Base-by-base conservation (phyloP, 768 basidiomycete genomes). In the Pleurotus sapidus region DNA sequence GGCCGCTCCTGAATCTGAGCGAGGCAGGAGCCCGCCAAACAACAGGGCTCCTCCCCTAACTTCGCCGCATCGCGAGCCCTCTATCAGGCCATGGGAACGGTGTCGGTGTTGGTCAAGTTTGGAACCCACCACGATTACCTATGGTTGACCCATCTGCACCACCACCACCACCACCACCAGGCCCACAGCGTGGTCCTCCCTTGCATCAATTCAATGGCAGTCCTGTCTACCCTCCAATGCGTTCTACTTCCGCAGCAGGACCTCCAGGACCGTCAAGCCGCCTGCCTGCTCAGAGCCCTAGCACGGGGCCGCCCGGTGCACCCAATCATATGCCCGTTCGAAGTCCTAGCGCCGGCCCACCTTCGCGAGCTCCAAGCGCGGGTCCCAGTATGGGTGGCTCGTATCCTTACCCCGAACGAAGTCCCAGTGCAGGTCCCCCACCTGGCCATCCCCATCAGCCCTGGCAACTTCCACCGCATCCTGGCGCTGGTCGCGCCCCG, bases 1-100 rank as follows among this genome's bases (percentile, higher is more conserved):
- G 56, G 58, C 69, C 15, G 59, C 76, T 15, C 72, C 74, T 18
- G 74, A 76, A 27, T 46, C 70, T 79, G 61, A 75, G 71, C 64
- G 64, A 70, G 42, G 51, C 40, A 34, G 17, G 18, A 54, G 51
- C 51, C 51, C 51, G 9, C 39, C 51, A 17, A 24, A 12, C 39
- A 54, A 18, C 23, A 38, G 30, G 15, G 14, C 30, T 34, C 30
- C 30, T 5, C 27, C 27, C 8, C 30, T 7, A 34, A 11, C 30
- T 34, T 9, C 30, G 11, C 30, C 30, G 8, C 30, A 34, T 34
- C 30, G 30, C 11, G 30, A 34, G 30, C 30, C 30, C 30, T 34
- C 30, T 34, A 34, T 34, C 30, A n/a, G 30, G 30, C 30, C 30
- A 34, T 34, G 11, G 9, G 11, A 34, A 34, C 30, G 30, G 30